These are phyloP conservation scores for Fremontodendron californicum DNA, from an alignment of 345 rosid species.

Conservation along the genomic window DNA sequence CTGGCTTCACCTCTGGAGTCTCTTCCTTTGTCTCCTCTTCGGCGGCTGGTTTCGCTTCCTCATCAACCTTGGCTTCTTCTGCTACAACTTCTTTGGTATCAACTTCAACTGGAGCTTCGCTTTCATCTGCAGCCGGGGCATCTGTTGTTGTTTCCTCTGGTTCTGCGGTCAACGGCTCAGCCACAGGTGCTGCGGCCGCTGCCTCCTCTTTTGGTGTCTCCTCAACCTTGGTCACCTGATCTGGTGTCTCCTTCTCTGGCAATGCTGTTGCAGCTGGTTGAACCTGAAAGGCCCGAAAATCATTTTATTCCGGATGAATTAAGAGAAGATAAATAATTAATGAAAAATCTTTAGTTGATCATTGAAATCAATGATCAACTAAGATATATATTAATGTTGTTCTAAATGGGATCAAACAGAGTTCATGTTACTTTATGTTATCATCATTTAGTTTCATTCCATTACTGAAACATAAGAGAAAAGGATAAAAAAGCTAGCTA, in stretches of 20 bases:
- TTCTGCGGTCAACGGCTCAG: conserved; percentile 26
- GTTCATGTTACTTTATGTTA: background rate
- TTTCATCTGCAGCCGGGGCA: conserved; percentile 20
- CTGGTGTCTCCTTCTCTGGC: conserved; percentile 39
- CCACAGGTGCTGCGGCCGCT: conserved; percentile 23
- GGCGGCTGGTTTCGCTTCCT: conserved; percentile 17
- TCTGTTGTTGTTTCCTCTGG: conserved; percentile 23
- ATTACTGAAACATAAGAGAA: background rate
- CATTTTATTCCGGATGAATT: background rate
- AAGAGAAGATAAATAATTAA: background rate
- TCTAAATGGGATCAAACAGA: background rate
- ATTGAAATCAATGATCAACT: background rate
- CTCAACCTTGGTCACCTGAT: conserved; percentile 30
- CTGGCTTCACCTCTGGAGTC: conserved; percentile 18
- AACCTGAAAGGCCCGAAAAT: conserved; percentile 31
- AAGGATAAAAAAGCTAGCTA: background rate
- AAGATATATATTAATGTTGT: background rate
- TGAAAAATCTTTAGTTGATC: background rate
- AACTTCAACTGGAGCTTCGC: conserved; percentile 30
- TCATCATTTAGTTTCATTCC: background rate
- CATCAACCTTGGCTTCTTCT: conserved; percentile 29
- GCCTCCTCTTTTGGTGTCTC: conserved; percentile 37
- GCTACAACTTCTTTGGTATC: conserved; percentile 35
- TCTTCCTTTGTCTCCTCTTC: conserved; percentile 25
- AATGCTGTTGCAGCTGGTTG: conserved; percentile 31